Evolutionary conservation across 2,329 filamentous ascomycete species (phyloP).

Genomic region (Neurospora sp.): DNA sequence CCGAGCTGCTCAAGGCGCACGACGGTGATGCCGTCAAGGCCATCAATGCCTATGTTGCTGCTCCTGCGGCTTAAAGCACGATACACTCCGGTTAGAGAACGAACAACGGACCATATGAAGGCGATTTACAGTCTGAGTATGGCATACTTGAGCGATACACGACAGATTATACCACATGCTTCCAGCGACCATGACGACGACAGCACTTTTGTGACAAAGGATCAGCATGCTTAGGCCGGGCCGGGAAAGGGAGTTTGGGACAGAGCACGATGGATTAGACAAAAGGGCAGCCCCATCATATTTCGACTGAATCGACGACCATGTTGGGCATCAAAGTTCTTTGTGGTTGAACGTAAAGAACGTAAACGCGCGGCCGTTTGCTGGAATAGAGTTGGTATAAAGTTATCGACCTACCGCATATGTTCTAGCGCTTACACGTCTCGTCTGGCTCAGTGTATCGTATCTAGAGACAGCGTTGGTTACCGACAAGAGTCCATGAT

Average conservation of each 20-base stretch:
- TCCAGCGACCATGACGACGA: not conserved
- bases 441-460: not conserved
- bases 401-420: not conserved
- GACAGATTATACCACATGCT: not conserved
- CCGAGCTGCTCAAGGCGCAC: constrained; percentile 61
- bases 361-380: not conserved
- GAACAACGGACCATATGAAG: not conserved
- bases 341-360: too few species aligned
- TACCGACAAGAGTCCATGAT: not conserved
- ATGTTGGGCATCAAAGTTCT: not conserved
- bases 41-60: constrained; percentile 45
- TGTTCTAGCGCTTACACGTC: not conserved
- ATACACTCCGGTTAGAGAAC: not conserved
- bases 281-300: not conserved
- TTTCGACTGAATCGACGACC: not conserved
- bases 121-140: too few species aligned
- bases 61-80: not conserved
- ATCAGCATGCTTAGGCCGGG: not conserved
- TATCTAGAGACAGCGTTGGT: not conserved
- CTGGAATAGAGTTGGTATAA: not conserved
- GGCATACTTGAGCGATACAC: not conserved
- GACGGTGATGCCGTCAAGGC: constrained; percentile 62
- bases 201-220: not conserved
- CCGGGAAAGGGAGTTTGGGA: not conserved
- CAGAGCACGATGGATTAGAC: not conserved